phyloP scores from a whole-genome alignment of 2,329 filamentous ascomycete genomes.

The Nannizzia gypsea region DNA sequence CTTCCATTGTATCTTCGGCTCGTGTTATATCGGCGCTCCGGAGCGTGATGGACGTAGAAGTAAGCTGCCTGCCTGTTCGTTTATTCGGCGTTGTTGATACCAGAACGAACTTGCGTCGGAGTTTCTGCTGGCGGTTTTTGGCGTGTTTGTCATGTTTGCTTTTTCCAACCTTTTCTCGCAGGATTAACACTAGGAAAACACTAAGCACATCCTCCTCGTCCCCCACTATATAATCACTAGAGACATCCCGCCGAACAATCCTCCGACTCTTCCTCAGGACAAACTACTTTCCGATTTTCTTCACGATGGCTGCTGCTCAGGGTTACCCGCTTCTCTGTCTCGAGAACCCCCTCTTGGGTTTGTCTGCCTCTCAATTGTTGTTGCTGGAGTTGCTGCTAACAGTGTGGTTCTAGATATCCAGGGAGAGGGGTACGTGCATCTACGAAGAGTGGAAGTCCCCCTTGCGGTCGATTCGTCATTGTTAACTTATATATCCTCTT shows the following conservation, averaged over 20 bases:
- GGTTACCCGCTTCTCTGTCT: conserved; percentile 83
- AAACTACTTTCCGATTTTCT: conserved; percentile 6
- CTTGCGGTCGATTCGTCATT: conserved; percentile 7
- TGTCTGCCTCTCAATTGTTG: conserved; percentile 21
- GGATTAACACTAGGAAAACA: background rate
- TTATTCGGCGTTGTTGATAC: background rate
- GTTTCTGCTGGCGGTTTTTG: background rate
- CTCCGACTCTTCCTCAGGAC: conserved; percentile 8
- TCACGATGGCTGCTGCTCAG: conserved; percentile 58
- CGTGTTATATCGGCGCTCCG: background rate
- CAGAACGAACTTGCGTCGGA: background rate
- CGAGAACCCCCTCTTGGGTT: conserved; percentile 95
- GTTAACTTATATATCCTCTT: conserved; percentile 16
- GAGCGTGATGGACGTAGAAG: background rate
- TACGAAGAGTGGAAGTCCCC: background rate
- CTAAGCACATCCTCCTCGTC: background rate
- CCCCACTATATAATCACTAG: background rate
- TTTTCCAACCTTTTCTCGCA: background rate
- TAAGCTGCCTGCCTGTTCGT: background rate
- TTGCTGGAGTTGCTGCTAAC: conserved; percentile 15
- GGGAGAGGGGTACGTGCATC: conserved; percentile 50
- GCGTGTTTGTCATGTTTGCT: background rate
- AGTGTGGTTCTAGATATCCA: conserved; percentile 62
- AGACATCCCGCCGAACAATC: background rate
- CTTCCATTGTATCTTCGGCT: conserved; percentile 36